Percentiles rank a stretch among this genome's conserved stretches.
Conservation (phyloP, 345 rosid species). For the Murraya koenigii region DNA sequence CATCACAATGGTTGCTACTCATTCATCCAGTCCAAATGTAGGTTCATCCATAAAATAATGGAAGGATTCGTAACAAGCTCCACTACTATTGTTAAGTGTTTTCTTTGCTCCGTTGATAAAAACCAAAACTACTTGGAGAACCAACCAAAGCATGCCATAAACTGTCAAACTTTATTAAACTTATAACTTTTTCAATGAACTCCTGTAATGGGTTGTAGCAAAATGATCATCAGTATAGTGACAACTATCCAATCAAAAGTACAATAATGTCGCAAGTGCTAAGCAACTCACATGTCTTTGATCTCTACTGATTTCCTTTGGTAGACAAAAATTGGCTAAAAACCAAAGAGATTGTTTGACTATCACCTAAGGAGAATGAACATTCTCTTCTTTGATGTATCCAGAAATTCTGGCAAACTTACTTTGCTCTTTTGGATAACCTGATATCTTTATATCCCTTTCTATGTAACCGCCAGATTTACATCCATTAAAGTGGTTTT, state of each 20-base stretch:
- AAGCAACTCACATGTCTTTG: not conserved
- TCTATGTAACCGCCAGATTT: slow-evolving; percentile 3
- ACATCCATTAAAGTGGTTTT: not conserved
- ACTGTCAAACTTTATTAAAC: not conserved
- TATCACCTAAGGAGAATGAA: slow-evolving; percentile 1
- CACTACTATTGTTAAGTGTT: slow-evolving; percentile 1
- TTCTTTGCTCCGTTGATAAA: slow-evolving; percentile 9
- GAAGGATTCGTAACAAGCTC: slow-evolving; percentile 10
- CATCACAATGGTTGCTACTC: slow-evolving; percentile 5
- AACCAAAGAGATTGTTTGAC: not conserved
- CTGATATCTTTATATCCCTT: not conserved
- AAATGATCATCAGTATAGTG: too few species aligned
- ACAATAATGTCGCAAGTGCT: not conserved
- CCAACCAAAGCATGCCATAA: not conserved
- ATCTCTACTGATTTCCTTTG: not conserved
- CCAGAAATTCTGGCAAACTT: not conserved
- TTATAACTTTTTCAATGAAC: slow-evolving; percentile 1
- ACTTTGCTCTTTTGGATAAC: not conserved
- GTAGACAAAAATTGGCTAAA: not conserved
- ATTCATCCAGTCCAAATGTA: not conserved
- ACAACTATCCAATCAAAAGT: not conserved
- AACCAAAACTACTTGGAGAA: not conserved
- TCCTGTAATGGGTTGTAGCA: not conserved
- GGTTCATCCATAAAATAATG: slow-evolving; percentile 7
- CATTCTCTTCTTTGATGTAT: not conserved